Conservation (phyloP, 768 basidiomycete genomes). For the Tricholoma furcatifolium region DNA sequence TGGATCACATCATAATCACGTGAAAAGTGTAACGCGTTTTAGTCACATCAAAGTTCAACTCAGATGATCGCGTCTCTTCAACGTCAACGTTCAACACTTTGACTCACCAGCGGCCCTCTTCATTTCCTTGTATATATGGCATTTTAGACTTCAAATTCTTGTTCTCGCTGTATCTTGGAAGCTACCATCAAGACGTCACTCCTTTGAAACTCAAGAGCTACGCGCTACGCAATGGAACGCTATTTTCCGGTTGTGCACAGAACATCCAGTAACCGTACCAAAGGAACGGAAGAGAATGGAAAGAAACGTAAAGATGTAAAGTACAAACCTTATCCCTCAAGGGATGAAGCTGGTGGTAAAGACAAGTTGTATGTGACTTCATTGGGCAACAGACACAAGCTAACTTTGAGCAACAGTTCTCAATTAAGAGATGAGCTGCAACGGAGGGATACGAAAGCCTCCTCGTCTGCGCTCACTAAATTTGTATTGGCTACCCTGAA, state of each 20-base stretch:
- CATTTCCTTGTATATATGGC: conserved; percentile 8
- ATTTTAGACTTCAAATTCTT: not conserved
- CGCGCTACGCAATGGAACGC: conserved; percentile 16
- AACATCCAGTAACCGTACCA: conserved; percentile 9
- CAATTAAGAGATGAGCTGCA: conserved; percentile 13
- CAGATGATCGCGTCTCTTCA: not conserved
- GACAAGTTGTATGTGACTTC: conserved; percentile 13
- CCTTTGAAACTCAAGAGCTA: not conserved
- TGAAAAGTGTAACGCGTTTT: not conserved
- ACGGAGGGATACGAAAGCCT: conserved; percentile 23
- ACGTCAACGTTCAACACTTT: not conserved
- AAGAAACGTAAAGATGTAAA: conserved; percentile 13
- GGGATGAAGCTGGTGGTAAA: not conserved
- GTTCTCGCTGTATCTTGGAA: not conserved
- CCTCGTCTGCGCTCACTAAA: conserved; percentile 48
- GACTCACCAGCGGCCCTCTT: not conserved
- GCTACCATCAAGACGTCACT: not conserved
- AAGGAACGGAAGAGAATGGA: conserved; percentile 11
- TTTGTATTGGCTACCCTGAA: conserved; percentile 60
- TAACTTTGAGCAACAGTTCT: conserved; percentile 8
- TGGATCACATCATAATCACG: conserved; percentile 12
- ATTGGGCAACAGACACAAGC: not conserved
- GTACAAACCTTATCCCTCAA: conserved; percentile 18
- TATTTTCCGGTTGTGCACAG: conserved; percentile 23
- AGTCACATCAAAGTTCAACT: not conserved